These are phyloP conservation scores for Crithidia brevicula DNA, from an alignment of 208 protist species.

Conservation along the genomic window DNA sequence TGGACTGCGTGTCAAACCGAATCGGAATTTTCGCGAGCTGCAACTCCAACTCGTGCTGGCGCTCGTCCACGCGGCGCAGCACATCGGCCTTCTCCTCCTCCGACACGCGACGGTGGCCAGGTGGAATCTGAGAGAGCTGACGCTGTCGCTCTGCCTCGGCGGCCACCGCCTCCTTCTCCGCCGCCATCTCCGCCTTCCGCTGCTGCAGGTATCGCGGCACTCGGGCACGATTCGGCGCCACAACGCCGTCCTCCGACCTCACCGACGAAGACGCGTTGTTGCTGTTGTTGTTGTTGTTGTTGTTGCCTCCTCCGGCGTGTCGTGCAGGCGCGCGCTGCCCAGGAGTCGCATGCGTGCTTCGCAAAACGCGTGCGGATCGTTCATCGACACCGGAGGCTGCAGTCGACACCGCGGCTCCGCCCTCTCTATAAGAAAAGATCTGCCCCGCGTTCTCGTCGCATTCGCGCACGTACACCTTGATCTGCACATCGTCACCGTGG, in stretches of 20 bases:
- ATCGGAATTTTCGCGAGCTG: constrained; percentile 84
- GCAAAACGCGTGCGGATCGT: background rate
- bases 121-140: constrained; percentile 75
- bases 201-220: constrained; percentile 81
- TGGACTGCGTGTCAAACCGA: constrained; percentile 82
- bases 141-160: constrained; percentile 56
- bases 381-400: background rate
- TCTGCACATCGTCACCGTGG: constrained; percentile 62
- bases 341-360: background rate
- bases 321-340: background rate
- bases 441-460: constrained; percentile 66
- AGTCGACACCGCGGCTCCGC: background rate
- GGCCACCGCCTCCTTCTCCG: constrained; percentile 66
- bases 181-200: constrained; percentile 82
- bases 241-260: background rate
- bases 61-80: constrained; percentile 48
- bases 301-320: no score
- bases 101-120: constrained; percentile 78
- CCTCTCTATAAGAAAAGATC: constrained; percentile 60
- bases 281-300: no score
- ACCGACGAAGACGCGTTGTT: no score
- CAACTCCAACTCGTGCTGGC: constrained; percentile 75
- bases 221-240: constrained; percentile 35
- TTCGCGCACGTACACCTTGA: constrained; percentile 87
- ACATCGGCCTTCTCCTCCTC: constrained; percentile 79